Conservation (phyloP, 176 grass and related monocot genomes). For the Oryza glumipatula region DNA sequence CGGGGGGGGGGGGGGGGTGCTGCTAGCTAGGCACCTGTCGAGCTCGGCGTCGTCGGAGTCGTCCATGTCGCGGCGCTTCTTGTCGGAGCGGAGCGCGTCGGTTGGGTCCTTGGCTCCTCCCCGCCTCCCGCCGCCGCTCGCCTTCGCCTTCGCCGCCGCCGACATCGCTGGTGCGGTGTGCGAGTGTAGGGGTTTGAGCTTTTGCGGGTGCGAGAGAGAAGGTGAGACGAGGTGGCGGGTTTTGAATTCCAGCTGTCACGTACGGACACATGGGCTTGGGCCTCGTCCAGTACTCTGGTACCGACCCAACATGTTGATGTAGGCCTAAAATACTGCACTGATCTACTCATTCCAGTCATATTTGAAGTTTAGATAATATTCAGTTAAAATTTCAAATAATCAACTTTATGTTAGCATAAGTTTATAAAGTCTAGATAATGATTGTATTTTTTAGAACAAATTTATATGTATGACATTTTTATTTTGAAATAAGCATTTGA, state of each 20-base stretch:
- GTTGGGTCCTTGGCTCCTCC: slow-evolving; percentile 36
- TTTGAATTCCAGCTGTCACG: background rate
- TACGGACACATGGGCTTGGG: background rate
- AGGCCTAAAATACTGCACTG: background rate
- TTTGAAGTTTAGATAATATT: no score
- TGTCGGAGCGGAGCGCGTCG: slow-evolving; percentile 46
- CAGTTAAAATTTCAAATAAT: no score
- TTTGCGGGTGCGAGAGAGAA: background rate
- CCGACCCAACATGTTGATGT: background rate
- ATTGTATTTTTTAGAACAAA: no score
- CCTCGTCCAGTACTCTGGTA: no score
- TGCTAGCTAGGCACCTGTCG: slow-evolving; percentile 25
- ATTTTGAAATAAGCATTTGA: no score
- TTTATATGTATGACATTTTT: no score
- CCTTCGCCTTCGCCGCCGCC: slow-evolving; percentile 42
- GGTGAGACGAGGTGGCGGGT: background rate
- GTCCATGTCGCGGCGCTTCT: slow-evolving; percentile 40
- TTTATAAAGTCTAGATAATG: no score
- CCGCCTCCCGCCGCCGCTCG: slow-evolving; percentile 44
- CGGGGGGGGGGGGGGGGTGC: no score
- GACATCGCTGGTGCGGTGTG: slow-evolving; percentile 30
- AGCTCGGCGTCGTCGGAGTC: slow-evolving; percentile 50
- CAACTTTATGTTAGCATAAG: no score
- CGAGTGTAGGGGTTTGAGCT: background rate
- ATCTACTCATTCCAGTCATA: no score